Base-by-base conservation (phyloP, 257 asterid genomes). In the Lantana camara region DNA sequence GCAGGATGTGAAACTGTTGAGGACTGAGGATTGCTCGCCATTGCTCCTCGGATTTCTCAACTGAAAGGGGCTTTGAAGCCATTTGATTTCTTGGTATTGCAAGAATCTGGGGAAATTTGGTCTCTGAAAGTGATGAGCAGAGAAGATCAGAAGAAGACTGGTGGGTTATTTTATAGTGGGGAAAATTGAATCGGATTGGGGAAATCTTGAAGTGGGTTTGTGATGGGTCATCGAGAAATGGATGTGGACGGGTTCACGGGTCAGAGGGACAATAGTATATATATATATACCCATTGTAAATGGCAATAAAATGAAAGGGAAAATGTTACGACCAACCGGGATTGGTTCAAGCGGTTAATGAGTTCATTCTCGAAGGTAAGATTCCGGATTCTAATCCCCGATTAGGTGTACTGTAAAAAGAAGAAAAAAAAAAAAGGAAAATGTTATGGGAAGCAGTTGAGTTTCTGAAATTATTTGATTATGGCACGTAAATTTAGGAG, bases 21-120 rank as follows among this genome's bases (percentile, higher is more conserved):
- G 90, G 91, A 17, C 77, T 66, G 69, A 87, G 90, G 65, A 81
- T 45, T 10, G 85, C 89, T 19, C 84, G 72, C 97, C 97, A 87
- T 75, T 89, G 95, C 49, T 84, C 95, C 75, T 83, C 95, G 11
- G 94, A 70, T 64, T 79, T 89, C 71, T 76, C 60, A 17, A 78
- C 77, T 54, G 81, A 16, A 57, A 46, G 8, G 1, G 71, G 30
- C 5, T 20, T 46, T 27, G 55, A 40, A 1, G 69, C 75, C 70
- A 64, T 75, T 35, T 0, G 1, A 13, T 12, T 44, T 42, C n/a
- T 48, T 40, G 10, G 20, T 19, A 8, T 30, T 23, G 27, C 40
- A 35, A 35, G 1, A 35, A 35, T 4, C 11, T 9, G 4, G 4
- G 4, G 40, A 10, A 35, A 4, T 35, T 35, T 35, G 4, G 9